phyloP scores from a whole-genome alignment of 2,329 filamentous ascomycete species.

The Pestalotiopsis sp. region DNA sequence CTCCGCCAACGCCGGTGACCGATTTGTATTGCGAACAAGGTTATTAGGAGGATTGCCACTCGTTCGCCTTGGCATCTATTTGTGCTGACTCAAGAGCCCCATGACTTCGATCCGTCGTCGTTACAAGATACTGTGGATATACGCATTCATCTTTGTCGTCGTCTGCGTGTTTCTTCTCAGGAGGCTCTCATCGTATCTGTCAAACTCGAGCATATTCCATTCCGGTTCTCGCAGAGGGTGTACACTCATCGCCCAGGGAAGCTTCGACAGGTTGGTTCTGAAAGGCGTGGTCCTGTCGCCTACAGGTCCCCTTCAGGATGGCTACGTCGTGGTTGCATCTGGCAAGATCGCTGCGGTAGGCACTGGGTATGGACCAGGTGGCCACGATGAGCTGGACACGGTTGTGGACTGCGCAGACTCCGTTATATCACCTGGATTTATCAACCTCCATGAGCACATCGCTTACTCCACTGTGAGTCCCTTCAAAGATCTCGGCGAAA shows the following conservation, averaged over 20 bases:
- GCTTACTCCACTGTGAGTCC: slow-evolving; percentile 27
- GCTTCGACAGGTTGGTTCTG: slow-evolving; percentile 28
- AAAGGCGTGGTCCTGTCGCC: slow-evolving; percentile 44
- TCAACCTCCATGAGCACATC: slow-evolving; percentile 34
- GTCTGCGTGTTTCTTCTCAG: background rate
- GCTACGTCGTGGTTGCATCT: slow-evolving; percentile 28
- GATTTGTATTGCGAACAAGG: background rate
- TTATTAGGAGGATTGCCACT: background rate
- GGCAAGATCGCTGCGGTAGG: slow-evolving; percentile 24
- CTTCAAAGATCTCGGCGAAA: slow-evolving; percentile 24
- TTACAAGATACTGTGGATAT: background rate
- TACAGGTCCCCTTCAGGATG: slow-evolving; percentile 22
- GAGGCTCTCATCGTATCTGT: background rate
- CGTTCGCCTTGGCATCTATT: background rate
- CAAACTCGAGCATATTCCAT: background rate
- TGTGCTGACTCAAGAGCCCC: background rate
- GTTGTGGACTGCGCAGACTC: slow-evolving; percentile 26
- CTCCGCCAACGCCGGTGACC: background rate
- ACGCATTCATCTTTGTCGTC: background rate
- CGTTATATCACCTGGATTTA: slow-evolving; percentile 32
- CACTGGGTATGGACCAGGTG: slow-evolving; percentile 14
- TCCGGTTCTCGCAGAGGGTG: background rate
- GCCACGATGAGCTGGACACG: slow-evolving; percentile 16
- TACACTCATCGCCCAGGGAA: slow-evolving; percentile 18
- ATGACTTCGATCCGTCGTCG: background rate